phyloP scores from a whole-genome alignment of 768 basidiomycete genomes.

The Hygrocybe punicea region DNA sequence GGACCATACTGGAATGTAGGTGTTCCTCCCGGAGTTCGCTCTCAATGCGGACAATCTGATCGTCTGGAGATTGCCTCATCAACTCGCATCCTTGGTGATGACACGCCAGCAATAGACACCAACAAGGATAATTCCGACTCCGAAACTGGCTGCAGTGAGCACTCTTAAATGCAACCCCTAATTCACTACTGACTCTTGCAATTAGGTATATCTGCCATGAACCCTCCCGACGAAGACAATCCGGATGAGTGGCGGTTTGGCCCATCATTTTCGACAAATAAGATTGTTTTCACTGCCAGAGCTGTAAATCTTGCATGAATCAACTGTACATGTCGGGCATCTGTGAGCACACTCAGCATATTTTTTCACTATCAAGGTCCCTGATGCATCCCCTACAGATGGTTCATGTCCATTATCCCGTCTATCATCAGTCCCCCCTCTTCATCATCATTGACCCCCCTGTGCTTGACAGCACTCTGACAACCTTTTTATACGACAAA shows the following conservation, averaged over 20 bases:
- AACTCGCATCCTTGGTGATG: not conserved
- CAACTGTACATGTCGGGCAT: no score
- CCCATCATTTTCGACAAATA: conserved; percentile 12
- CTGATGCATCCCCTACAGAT: no score
- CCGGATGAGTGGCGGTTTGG: conserved; percentile 6
- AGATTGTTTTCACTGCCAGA: conserved; percentile 12
- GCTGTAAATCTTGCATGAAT: conserved; percentile 8
- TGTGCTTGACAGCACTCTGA: no score
- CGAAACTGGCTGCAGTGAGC: conserved; percentile 7
- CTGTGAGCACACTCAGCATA: no score
- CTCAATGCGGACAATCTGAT: not conserved
- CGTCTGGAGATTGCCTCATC: conserved; percentile 1
- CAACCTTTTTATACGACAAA: no score
- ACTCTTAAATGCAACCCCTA: not conserved
- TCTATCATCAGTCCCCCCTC: no score
- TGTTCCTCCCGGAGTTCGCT: not conserved
- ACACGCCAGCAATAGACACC: conserved; percentile 2
- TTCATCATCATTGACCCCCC: no score
- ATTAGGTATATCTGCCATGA: conserved; percentile 9
- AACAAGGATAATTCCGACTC: not conserved
- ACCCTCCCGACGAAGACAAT: conserved; percentile 11
- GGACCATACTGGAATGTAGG: conserved; percentile 3
- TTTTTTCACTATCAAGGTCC: no score
- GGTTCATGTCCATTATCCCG: no score
- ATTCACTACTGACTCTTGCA: conserved; percentile 1